Evolutionary conservation across 2,329 filamentous ascomycete species (phyloP), one percentile per base, ranked within the genome.

Genomic region (Ustulina deusta): DNA sequence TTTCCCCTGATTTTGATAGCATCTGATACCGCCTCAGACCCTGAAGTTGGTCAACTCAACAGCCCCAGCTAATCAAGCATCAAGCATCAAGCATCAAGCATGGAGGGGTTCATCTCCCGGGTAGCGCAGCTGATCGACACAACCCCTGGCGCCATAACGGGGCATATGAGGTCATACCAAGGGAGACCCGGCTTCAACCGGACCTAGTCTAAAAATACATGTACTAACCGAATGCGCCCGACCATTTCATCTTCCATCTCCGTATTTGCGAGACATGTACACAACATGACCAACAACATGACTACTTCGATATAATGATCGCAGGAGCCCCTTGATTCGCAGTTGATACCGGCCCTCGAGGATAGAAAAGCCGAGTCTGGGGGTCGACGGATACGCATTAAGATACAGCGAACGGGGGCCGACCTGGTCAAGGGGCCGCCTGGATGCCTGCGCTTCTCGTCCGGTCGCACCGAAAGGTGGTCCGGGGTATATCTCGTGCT

Each of bases 381-480:
- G 32, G n/a, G 29, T 40, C 32, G 38, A n/a, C 51, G 3, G 29
- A 13, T 46, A 29, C 27, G 22, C 9, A 44, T n/a, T n/a, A 40
- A 32, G 29, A 27, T 25, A 20, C 36, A 64, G 15, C 36, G 42
- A 60, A 36, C 55, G 32, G 2, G 22, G 52, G 27, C 42, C 29
- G 17, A 52, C 44, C 3, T 3, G 32, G 27, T 20, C 46, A 29
- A 55, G 34, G 22, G 17, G 7, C 17, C 25, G n/a, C 17, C 38
- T 17, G 29, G 20, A 73, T 72, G 69, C 44, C 63, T 59, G 11
- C 59, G 22, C 44, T 67, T 36, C 44, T 69, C 13, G 60, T 74
- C 52, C 73, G 75, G 68, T 69, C 68, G 13, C 69, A 72, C 17
- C 63, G 72, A 0, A 32, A 25, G 20, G 40, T 42, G 15, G 27